Percentiles rank a stretch among this genome's conserved stretches.
phyloP scores from a whole-genome alignment of 192 early-diverging fungal genomes.

The Allomyces macrogynus region DNA sequence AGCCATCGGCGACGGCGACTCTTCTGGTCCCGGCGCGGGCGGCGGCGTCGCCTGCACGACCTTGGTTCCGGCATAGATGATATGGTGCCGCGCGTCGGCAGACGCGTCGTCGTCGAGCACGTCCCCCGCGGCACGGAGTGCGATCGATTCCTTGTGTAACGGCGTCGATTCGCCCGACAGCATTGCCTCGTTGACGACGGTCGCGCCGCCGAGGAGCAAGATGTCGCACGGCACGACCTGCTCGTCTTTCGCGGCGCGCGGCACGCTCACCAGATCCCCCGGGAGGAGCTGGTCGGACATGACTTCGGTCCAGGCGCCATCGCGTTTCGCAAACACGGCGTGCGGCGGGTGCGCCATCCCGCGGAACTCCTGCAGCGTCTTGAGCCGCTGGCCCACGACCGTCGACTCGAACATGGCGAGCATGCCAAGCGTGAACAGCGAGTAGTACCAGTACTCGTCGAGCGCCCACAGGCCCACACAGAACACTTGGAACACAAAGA shows the following conservation, averaged over 20 bases:
- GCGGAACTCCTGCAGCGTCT: slow-evolving; percentile 89
- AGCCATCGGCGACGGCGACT: slow-evolving; percentile 4
- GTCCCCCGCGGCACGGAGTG: slow-evolving; percentile 52
- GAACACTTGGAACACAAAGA: slow-evolving; percentile 98
- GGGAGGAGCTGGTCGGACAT: slow-evolving; percentile 78
- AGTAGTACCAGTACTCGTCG: slow-evolving; percentile 99
- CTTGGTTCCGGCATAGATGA: slow-evolving; percentile 48
- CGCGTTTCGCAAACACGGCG: slow-evolving; percentile 57
- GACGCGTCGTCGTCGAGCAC: slow-evolving; percentile 51
- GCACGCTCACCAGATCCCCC: slow-evolving; percentile 85
- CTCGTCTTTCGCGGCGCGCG: slow-evolving; percentile 64
- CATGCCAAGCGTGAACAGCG: slow-evolving; percentile 92
- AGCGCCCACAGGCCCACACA: slow-evolving; percentile 96
- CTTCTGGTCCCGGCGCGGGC: not conserved
- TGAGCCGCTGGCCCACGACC: slow-evolving; percentile 88
- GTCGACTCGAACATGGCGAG: slow-evolving; percentile 93
- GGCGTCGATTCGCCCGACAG: slow-evolving; percentile 98
- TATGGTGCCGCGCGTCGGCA: slow-evolving; percentile 54
- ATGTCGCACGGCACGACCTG: slow-evolving; percentile 86
- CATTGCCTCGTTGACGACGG: slow-evolving; percentile 99
- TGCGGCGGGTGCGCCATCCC: slow-evolving; percentile 86
- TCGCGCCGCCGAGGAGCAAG: slow-evolving; percentile 74
- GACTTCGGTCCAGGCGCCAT: slow-evolving; percentile 49
- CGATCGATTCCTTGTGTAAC: slow-evolving; percentile 81
- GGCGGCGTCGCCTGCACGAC: not conserved